These are phyloP conservation scores for Phytophthora pini DNA, from an alignment of 352 stramenopile genomes.

Conservation along the genomic window DNA sequence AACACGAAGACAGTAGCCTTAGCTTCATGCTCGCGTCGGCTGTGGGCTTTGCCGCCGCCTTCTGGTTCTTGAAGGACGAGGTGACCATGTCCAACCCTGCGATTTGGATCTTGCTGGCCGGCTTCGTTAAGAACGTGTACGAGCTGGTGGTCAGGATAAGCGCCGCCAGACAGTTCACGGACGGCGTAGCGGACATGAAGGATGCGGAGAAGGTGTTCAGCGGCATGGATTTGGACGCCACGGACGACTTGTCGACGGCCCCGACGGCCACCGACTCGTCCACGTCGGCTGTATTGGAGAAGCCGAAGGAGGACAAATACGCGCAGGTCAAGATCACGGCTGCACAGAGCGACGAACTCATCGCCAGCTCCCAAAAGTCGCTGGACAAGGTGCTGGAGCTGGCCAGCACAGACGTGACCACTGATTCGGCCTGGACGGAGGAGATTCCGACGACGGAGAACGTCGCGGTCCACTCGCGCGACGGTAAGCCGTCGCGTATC, in stretches of 20 bases:
- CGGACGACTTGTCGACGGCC: slow-evolving; percentile 20
- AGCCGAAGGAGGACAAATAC: slow-evolving; percentile 41
- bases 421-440: slow-evolving; percentile 63
- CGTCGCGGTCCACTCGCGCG: slow-evolving; percentile 68
- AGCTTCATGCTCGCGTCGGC: slow-evolving; percentile 66
- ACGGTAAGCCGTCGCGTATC: slow-evolving; percentile 74
- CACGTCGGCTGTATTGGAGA: slow-evolving; percentile 4
- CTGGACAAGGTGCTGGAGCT: slow-evolving; percentile 66
- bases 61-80: slow-evolving; percentile 86
- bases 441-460: slow-evolving; percentile 70
- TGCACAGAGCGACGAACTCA: slow-evolving; percentile 54
- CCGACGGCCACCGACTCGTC: slow-evolving; percentile 3
- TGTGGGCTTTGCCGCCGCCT: slow-evolving; percentile 64
- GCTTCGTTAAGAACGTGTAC: slow-evolving; percentile 78
- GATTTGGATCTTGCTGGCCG: slow-evolving; percentile 76
- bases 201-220: slow-evolving; percentile 49
- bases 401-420: slow-evolving; percentile 47
- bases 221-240: slow-evolving; percentile 41
- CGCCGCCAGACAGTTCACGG: slow-evolving; percentile 25
- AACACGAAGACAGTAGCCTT: slow-evolving; percentile 39
- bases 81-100: slow-evolving; percentile 74
- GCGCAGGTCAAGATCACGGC: slow-evolving; percentile 49
- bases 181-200: slow-evolving; percentile 33
- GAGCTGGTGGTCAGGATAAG: slow-evolving; percentile 52
- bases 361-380: slow-evolving; percentile 50